Base-by-base conservation (phyloP, 2,329 filamentous ascomycete species). In the Neoarthrinium moseri region DNA sequence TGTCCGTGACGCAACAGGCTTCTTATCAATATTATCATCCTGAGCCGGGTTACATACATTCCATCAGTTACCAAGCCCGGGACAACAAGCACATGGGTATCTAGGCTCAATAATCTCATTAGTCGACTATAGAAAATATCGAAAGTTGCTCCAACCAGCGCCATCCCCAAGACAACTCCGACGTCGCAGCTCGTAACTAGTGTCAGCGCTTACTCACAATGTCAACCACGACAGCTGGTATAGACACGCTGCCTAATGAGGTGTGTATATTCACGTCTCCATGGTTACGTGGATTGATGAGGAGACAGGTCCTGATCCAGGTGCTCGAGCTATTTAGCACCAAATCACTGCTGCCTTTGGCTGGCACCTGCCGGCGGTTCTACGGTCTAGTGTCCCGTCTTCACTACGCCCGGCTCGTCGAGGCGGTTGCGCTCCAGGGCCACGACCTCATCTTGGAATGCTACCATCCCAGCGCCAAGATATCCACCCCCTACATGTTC, bases 371-470 rank as follows among this genome's bases (percentile, higher is more conserved):
- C 44, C 81, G 74, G 23, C 83, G 80, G 30, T 80, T 90, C 56
- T 76, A 86, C 61, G 78, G 73, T 32, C 60, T 87, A 32, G 74
- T 86, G 46, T 66, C 83, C 4, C 78, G 80, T 21, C 76, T 89
- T 35, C 66, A 90, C 6, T 80, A 87, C 51, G 74, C 77, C 39
- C 83, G 87, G 26, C 72, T 90, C 2, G 66, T 84, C 37, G 63
- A 75, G 17, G 80, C 81, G 17, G 75, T 81, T 4, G 68, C 77
- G 3, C 66, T 86, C 6, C 67, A 76, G 29, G 77, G 81, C 29
- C 80, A 89, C 58, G 79, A 83, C 44, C 67, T 94, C 30, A 80
- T 91, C 29, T 78, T 95, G 33, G 87, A 92, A 68, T 89, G 86
- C 62, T 91, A 87, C 59, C 87, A 87, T 52, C 89, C 88, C 0